Evolutionary conservation across 768 basidiomycete species (phyloP), one percentile per base, ranked within the genome.

Genomic region (Suillus tomentosus): DNA sequence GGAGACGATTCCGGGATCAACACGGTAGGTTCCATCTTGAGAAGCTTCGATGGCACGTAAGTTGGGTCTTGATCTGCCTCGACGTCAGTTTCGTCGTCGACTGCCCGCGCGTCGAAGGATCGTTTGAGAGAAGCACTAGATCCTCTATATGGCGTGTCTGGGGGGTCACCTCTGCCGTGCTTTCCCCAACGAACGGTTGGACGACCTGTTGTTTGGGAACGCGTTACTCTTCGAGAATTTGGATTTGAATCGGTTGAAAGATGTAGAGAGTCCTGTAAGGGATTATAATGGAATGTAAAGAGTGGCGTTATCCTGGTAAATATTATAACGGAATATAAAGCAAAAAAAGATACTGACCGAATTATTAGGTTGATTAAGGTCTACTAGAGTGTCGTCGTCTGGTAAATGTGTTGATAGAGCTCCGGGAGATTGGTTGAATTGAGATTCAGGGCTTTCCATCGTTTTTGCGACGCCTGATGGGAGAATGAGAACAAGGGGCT

Each of bases 151-250:
- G 71, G 71, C 24, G 67, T 71, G 2, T 76, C 74, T 22, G 67
- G 3, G 22, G 76, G 76, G 65, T 74, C 73, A 1, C 74, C 74
- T 57, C 45, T 76, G 19, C 73, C 62, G 24, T 72, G 70, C 63
- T 77, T 76, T 11, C 75, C 75, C 76, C 75, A 76, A 48, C 75
- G 75, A 10, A 77, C 67, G 24, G 74, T 70, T 2, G 75, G 75
- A 57, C 75, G 76, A 19, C 74, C 70, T 10, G 76, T 74, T 0
- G 75, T 76, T 67, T 76, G 75, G 0, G 75, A 77, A 69, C 74
- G 74, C 51, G 74, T 76, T 5, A 76, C 62, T 73, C 74, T 67
- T 62, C 71, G 69, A 7, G 70, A 50, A 45, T 43, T 63, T n/a
- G 73, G 62, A 1, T 69, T 15, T 5, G 76, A 69, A 61, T 77